phyloP scores from a whole-genome alignment of 163 green algal genomes.

The Prototheca wickerhamii region DNA sequence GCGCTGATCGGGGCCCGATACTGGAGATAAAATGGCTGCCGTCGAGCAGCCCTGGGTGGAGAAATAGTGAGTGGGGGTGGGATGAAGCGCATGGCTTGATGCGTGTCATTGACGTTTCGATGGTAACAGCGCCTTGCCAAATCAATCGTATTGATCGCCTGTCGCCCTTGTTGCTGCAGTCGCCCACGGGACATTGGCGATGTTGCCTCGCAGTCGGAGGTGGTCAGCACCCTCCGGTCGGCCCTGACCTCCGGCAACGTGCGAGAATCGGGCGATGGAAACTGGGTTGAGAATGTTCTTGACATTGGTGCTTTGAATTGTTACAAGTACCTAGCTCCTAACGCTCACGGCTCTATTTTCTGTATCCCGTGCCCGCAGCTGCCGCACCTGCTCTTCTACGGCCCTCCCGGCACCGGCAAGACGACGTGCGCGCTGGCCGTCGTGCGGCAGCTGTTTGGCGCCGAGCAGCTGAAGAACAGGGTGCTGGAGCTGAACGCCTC shows the following conservation, averaged over 20 bases:
- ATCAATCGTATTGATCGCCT: background rate
- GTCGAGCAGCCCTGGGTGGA: conserved; percentile 46
- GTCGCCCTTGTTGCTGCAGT: conserved; percentile 28
- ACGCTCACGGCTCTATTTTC: background rate
- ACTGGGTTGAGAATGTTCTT: background rate
- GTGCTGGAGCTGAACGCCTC: conserved; percentile 96
- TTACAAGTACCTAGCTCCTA: background rate
- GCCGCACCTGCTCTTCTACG: conserved; percentile 96
- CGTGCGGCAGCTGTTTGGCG: conserved; percentile 81
- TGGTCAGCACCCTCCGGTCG: conserved; percentile 74
- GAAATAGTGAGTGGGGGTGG: conserved; percentile 40
- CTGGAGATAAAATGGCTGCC: background rate
- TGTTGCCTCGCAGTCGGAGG: conserved; percentile 91
- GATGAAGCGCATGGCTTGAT: no score
- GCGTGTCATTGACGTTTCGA: background rate
- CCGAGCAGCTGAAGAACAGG: conserved; percentile 68
- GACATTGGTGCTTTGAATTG: background rate
- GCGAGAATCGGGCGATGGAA: conserved; percentile 5
- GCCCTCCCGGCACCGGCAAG: conserved; percentile 93
- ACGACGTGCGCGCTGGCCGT: conserved; percentile 91
- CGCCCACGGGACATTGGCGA: conserved; percentile 75
- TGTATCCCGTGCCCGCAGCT: conserved; percentile 36
- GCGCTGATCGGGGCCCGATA: background rate
- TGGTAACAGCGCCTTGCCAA: background rate
- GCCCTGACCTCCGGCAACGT: conserved; percentile 81